Conservation (phyloP, 176 grass and related monocot species). For the sorghum (Sorghum bicolor) region DNA sequence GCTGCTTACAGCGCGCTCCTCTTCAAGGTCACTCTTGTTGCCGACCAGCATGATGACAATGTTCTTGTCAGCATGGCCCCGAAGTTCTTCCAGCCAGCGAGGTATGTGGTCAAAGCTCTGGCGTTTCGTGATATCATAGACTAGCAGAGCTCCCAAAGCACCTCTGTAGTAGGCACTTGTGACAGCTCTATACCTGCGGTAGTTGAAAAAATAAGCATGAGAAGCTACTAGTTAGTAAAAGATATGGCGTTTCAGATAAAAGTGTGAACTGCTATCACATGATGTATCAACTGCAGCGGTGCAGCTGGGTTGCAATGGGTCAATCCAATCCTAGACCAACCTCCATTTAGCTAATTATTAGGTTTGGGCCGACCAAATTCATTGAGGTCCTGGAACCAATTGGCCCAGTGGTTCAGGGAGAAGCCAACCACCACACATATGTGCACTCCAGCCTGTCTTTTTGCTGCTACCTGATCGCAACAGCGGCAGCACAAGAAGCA, state of each 20-base stretch:
- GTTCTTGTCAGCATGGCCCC: conserved; percentile 49
- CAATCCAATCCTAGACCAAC: not conserved
- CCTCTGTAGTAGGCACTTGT: conserved; percentile 62
- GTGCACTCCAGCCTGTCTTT: not conserved
- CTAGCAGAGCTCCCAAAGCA: conserved; percentile 49
- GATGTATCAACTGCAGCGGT: not conserved
- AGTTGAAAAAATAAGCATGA: conserved; percentile 4
- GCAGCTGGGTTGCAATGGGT: not conserved
- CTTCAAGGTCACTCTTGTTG: conserved; percentile 51
- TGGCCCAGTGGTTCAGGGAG: too few species aligned
- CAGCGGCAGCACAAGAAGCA: too few species aligned
- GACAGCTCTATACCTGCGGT: conserved; percentile 51
- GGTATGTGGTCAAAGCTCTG: conserved; percentile 58
- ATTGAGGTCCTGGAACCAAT: not conserved
- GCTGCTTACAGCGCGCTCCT: conserved; percentile 36
- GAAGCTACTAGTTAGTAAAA: not conserved
- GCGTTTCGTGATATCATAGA: conserved; percentile 54
- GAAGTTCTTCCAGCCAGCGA: conserved; percentile 53
- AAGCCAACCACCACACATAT: not conserved
- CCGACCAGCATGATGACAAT: conserved; percentile 57
- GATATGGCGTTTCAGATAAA: not conserved
- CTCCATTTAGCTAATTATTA: not conserved
- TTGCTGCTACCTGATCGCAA: not conserved
- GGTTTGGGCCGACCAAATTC: not conserved
- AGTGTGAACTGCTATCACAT: not conserved